Evolutionary conservation across 169 alveolate species (phyloP).

Genomic region (Cryptosporidium baileyi): DNA sequence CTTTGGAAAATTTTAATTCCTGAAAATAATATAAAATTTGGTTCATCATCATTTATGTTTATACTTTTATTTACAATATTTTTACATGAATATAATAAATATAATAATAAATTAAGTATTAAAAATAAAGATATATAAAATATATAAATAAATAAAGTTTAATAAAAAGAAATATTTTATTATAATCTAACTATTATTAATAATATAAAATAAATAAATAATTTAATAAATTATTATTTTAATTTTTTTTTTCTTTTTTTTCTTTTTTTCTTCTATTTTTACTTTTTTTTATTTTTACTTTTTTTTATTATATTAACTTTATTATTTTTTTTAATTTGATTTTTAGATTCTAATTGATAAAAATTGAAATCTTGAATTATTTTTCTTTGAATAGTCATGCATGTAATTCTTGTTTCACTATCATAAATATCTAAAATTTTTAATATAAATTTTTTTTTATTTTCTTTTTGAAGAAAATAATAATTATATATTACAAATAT

Average conservation of each 20-base stretch:
- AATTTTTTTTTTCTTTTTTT: background rate
- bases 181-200: no score
- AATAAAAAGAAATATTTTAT: no score
- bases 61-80: background rate
- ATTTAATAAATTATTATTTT: background rate
- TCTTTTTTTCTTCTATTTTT: background rate
- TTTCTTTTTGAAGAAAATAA: background rate
- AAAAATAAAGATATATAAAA: background rate
- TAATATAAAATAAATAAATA: no score
- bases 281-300: background rate
- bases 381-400: background rate
- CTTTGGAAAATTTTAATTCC: conserved; percentile 27
- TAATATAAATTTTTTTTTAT: background rate
- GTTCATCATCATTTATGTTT: conserved; percentile 3
- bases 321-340: background rate
- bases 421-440: background rate
- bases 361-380: no score
- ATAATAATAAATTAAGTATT: background rate
- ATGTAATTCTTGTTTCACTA: conserved; percentile 30
- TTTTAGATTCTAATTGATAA: background rate
- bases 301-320: background rate
- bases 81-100: conserved; percentile 6
- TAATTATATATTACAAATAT: conserved; percentile 15
- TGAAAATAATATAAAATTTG: background rate
- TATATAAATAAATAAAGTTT: background rate